Evolutionary conservation across 306 rosid genomes (phyloP).

Genomic region (Begonia loranthoides): DNA sequence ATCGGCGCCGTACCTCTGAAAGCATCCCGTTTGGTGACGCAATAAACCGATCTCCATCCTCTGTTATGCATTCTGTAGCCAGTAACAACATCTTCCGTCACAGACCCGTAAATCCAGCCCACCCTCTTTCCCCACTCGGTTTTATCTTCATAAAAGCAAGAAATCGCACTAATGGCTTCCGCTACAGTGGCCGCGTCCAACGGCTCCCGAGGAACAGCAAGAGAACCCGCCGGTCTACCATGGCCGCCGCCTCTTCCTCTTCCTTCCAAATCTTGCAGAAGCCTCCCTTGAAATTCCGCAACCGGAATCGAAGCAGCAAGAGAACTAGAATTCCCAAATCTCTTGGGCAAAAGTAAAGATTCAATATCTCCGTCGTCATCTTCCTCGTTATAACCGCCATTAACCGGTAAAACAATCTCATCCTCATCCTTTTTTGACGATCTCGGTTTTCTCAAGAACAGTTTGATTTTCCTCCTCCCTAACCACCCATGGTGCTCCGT

Average conservation of each 20-base stretch:
- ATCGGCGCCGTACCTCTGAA: conserved; percentile 79
- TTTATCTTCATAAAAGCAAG: conserved; percentile 77
- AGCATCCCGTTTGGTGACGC: conserved; percentile 74
- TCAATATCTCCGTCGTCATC: conserved; percentile 69
- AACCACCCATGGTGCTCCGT: conserved; percentile 77
- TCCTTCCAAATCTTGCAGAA: conserved; percentile 56
- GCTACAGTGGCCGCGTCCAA: conserved; percentile 76
- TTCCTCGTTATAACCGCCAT: conserved; percentile 19
- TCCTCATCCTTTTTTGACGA: conserved; percentile 43
- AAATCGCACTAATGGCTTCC: conserved; percentile 69
- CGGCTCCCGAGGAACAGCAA: conserved; percentile 69
- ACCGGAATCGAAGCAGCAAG: conserved; percentile 67
- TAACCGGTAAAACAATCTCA: conserved; percentile 38
- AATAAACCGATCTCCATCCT: conserved; percentile 81
- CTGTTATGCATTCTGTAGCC: conserved; percentile 86
- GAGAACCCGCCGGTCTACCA: conserved; percentile 78
- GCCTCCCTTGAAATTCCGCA: conserved; percentile 73
- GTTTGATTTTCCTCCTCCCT: conserved; percentile 48
- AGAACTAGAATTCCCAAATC: conserved; percentile 66
- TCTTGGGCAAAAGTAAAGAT: conserved; percentile 59
- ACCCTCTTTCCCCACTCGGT: conserved; percentile 89
- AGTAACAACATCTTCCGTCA: conserved; percentile 82
- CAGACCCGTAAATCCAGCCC: conserved; percentile 93
- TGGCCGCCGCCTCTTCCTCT: conserved; percentile 42
- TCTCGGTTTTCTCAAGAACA: conserved; percentile 41